Conservation (phyloP, 805 yeast genomes). For the Ogataea pini region DNA sequence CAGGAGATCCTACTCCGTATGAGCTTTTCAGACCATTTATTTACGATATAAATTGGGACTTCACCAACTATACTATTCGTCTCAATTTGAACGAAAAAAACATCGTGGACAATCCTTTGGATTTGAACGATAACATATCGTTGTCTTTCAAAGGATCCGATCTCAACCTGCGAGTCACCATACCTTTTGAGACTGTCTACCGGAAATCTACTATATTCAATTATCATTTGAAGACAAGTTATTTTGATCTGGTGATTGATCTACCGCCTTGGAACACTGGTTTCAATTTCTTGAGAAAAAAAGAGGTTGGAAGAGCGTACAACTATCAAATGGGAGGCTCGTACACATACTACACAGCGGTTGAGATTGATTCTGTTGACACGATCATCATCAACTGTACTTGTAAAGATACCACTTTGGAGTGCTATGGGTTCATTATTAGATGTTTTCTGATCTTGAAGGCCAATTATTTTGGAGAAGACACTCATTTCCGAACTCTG, state of each 20-base stretch:
- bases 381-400: constrained; percentile 62
- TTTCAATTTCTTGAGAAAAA: constrained; percentile 63
- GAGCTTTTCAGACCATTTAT: constrained; percentile 73
- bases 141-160: constrained; percentile 69
- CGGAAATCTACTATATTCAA: constrained; percentile 52
- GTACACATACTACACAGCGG: constrained; percentile 57
- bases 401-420: constrained; percentile 66
- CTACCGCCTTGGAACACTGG: constrained; percentile 94
- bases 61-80: constrained; percentile 57
- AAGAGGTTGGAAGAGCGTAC: constrained; percentile 65
- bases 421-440: constrained; percentile 77
- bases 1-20: constrained; percentile 71
- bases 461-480: constrained; percentile 90
- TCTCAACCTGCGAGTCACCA: constrained; percentile 44
- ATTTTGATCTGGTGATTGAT: constrained; percentile 61
- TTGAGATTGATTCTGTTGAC: constrained; percentile 70
- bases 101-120: constrained; percentile 86
- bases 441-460: constrained; percentile 72
- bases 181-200: constrained; percentile 63
- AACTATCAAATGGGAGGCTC: constrained; percentile 64
- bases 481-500: constrained; percentile 77
- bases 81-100: constrained; percentile 85
- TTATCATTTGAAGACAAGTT: constrained; percentile 55
- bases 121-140: constrained; percentile 76
- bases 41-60: constrained; percentile 61